Percentiles rank a stretch among this genome's conserved stretches.
phyloP scores from a whole-genome alignment of 805 yeast species.

The Candida nitratophila region DNA sequence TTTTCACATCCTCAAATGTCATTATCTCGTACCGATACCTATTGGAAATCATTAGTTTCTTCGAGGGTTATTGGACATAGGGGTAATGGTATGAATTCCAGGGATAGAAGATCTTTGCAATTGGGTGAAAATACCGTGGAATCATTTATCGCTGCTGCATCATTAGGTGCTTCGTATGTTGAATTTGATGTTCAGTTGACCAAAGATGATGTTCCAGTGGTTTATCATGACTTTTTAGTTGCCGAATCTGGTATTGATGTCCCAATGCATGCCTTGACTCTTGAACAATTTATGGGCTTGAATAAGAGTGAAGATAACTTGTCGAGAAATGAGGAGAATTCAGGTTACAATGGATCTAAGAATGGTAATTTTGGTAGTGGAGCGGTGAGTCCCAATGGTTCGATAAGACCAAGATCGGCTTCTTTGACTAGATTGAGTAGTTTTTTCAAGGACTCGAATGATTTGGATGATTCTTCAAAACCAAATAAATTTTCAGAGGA shows the following conservation, averaged over 20 bases:
- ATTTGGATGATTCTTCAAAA: conserved; percentile 26
- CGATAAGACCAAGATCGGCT: conserved; percentile 12
- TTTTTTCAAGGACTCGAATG: conserved; percentile 18
- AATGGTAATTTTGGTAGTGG: too few relatives aligned
- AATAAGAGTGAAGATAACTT: conserved; percentile 22
- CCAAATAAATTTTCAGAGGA: conserved; percentile 15
- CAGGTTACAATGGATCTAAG: neutral
- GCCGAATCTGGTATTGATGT: conserved; percentile 95
- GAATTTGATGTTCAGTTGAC: conserved; percentile 96
- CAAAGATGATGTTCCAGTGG: conserved; percentile 84
- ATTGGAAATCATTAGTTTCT: conserved; percentile 85
- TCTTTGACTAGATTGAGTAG: conserved; percentile 10
- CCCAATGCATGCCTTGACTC: conserved; percentile 89
- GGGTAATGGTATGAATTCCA: conserved; percentile 84
- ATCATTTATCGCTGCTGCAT: conserved; percentile 92
- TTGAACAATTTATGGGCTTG: conserved; percentile 75
- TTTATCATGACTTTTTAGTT: conserved; percentile 89
- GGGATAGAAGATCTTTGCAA: conserved; percentile 69
- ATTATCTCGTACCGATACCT: conserved; percentile 63
- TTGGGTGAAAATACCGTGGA: conserved; percentile 94
- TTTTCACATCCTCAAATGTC: conserved; percentile 66
- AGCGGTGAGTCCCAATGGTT: conserved; percentile 25
- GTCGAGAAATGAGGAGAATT: neutral
- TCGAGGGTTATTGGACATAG: conserved; percentile 95
- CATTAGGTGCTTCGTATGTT: conserved; percentile 92